Conservation (phyloP, 495 filamentous ascomycete genomes). For the Apiosordaria backusii region DNA sequence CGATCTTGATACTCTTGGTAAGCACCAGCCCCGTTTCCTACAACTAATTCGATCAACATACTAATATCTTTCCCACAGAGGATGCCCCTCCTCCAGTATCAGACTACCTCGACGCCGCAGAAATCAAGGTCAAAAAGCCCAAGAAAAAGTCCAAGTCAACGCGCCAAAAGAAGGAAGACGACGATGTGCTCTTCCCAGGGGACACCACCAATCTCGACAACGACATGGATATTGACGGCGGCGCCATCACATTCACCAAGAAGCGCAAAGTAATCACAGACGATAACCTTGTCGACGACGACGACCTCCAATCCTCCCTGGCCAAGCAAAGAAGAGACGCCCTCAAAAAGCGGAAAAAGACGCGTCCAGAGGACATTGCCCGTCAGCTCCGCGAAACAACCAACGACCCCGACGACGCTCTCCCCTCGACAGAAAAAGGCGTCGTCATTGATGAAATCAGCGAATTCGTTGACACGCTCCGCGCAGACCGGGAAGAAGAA, state of each 20-base stretch:
- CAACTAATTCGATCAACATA: neutral
- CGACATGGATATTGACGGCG: slow-evolving; percentile 76
- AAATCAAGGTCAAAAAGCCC: slow-evolving; percentile 86
- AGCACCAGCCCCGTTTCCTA: slow-evolving; percentile 11
- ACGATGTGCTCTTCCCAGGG: slow-evolving; percentile 65
- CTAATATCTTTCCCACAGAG: slow-evolving; percentile 49
- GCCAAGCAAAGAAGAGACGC: slow-evolving; percentile 75
- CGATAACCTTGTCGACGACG: slow-evolving; percentile 79
- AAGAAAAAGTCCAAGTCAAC: slow-evolving; percentile 86
- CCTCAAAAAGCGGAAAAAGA: slow-evolving; percentile 84
- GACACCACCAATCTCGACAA: slow-evolving; percentile 44
- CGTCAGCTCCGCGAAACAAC: slow-evolving; percentile 75
- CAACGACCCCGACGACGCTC: slow-evolving; percentile 32
- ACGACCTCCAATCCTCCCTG: slow-evolving; percentile 83
- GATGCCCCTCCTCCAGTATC: slow-evolving; percentile 55
- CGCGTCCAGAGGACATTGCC: slow-evolving; percentile 79
- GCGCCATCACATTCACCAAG: slow-evolving; percentile 40
- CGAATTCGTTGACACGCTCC: slow-evolving; percentile 85
- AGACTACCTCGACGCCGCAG: slow-evolving; percentile 82
- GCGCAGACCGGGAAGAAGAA: slow-evolving; percentile 61
- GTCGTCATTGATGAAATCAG: slow-evolving; percentile 91
- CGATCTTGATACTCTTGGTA: slow-evolving; percentile 67
- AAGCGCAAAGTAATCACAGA: slow-evolving; percentile 61
- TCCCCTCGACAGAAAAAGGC: slow-evolving; percentile 57
- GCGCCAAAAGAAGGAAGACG: slow-evolving; percentile 65